A percentile compares a stretch with the other conserved stretches of the same genome.
phyloP scores from a whole-genome alignment of 2,329 filamentous ascomycete species.

The Akanthomyces dipterigenus region DNA sequence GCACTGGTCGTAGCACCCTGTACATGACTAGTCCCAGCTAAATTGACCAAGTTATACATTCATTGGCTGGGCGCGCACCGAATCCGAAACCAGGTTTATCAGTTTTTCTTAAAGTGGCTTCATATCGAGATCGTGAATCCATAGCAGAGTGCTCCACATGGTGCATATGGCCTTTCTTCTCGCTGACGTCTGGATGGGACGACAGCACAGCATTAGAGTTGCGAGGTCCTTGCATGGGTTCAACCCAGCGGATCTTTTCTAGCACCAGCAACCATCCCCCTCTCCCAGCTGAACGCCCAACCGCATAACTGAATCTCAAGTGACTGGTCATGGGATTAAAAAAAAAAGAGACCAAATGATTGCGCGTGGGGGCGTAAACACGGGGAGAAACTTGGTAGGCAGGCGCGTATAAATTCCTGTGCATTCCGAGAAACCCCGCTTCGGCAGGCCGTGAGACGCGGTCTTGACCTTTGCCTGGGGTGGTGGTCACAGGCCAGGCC shows the following conservation, averaged over 20 bases:
- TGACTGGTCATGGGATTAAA: not conserved
- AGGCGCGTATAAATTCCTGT: conserved; percentile 4
- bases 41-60: not conserved
- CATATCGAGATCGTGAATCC: conserved; percentile 10
- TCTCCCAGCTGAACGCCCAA: too few relatives aligned
- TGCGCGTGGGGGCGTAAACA: not conserved
- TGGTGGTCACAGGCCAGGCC: not conserved
- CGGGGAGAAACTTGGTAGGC: not conserved
- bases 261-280: too few relatives aligned
- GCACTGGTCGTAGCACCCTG: too few relatives aligned
- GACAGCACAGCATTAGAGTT: too few relatives aligned
- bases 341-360: not conserved
- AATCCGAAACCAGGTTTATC: conserved; percentile 7
- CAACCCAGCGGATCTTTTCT: too few relatives aligned
- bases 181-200: not conserved
- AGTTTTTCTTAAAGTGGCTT: conserved; percentile 10
- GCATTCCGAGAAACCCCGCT: conserved; percentile 9
- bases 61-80: not conserved
- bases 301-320: too few relatives aligned
- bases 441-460: not conserved
- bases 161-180: not conserved
- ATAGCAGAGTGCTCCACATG: conserved; percentile 6
- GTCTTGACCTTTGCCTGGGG: too few relatives aligned
- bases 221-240: too few relatives aligned
- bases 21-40: not conserved